phyloP scores from a whole-genome alignment of 2,329 filamentous ascomycete species.

The Epichloe bromicola region DNA sequence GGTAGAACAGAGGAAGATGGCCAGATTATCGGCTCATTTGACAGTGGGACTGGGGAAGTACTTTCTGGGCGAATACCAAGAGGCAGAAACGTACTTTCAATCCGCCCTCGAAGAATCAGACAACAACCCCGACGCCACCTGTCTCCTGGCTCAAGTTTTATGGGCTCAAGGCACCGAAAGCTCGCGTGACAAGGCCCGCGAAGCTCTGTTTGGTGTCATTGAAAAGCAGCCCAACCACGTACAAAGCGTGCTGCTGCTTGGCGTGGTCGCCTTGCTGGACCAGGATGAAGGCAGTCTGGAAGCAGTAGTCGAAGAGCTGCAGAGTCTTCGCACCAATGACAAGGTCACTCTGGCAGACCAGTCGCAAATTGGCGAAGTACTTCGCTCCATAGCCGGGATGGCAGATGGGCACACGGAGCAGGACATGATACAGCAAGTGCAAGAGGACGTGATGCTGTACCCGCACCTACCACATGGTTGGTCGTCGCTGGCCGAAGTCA shows the following conservation, averaged over 20 bases:
- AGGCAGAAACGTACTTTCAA: conserved; percentile 68
- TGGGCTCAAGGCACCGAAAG: conserved; percentile 76
- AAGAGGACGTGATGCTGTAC: conserved; percentile 66
- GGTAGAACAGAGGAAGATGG: conserved; percentile 50
- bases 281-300: conserved; percentile 66
- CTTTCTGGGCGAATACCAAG: conserved; percentile 50
- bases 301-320: conserved; percentile 67
- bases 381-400: conserved; percentile 59
- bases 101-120: conserved; percentile 64
- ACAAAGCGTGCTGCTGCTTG: conserved; percentile 66
- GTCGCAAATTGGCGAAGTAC: conserved; percentile 56
- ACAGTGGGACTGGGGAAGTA: conserved; percentile 77
- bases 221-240: conserved; percentile 64
- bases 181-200: conserved; percentile 62
- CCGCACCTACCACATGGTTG: conserved; percentile 72
- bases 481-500: conserved; percentile 55
- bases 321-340: conserved; percentile 55
- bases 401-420: conserved; percentile 34
- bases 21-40: conserved; percentile 72
- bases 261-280: conserved; percentile 72
- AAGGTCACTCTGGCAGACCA: conserved; percentile 51
- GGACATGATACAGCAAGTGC: conserved; percentile 49
- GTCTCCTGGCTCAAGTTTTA: conserved; percentile 76
- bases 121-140: conserved; percentile 70
- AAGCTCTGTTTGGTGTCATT: conserved; percentile 68